These are phyloP conservation scores for Daphne laureola DNA, from an alignment of 441 rosid species.

Conservation along the genomic window DNA sequence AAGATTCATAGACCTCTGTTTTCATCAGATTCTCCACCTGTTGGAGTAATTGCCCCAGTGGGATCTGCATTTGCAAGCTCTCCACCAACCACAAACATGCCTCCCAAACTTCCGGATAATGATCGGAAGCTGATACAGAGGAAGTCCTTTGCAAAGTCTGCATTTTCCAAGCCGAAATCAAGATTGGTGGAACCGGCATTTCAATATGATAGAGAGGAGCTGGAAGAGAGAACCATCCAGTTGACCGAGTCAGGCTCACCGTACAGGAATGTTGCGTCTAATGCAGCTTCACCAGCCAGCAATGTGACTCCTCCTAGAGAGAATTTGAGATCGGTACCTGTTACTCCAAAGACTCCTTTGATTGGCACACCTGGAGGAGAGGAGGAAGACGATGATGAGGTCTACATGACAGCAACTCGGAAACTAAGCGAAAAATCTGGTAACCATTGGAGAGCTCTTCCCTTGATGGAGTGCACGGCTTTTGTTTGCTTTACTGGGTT, in stretches of 20 bases:
- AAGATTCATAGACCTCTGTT: not conserved
- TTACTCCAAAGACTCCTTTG: constrained; percentile 48
- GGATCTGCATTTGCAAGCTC: constrained; percentile 9
- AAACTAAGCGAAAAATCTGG: constrained; percentile 19
- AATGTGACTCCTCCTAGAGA: constrained; percentile 15
- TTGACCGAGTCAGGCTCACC: constrained; percentile 15
- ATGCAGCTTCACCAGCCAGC: constrained; percentile 16
- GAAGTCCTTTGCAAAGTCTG: constrained; percentile 24
- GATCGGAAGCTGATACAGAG: constrained; percentile 17
- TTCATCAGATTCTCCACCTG: constrained; percentile 1
- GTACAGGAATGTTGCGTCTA: constrained; percentile 20
- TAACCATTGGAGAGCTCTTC: constrained; percentile 27
- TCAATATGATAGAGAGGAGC: constrained; percentile 18
- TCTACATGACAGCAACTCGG: constrained; percentile 36
- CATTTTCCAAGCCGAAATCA: constrained; percentile 45
- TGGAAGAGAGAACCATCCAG: constrained; percentile 19
- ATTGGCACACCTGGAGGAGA: constrained; percentile 18
- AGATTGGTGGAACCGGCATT: constrained; percentile 36
- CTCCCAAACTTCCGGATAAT: constrained; percentile 25
- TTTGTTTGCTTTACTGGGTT: constrained; percentile 21
- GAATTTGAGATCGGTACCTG: constrained; percentile 25
- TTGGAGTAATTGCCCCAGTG: constrained; percentile 11
- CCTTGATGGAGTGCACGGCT: constrained; percentile 20
- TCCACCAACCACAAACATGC: constrained; percentile 20
- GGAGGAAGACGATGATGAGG: constrained; percentile 46